Base-by-base conservation (phyloP, 2,329 filamentous ascomycete genomes). In the Lizonia empirigonia region DNA sequence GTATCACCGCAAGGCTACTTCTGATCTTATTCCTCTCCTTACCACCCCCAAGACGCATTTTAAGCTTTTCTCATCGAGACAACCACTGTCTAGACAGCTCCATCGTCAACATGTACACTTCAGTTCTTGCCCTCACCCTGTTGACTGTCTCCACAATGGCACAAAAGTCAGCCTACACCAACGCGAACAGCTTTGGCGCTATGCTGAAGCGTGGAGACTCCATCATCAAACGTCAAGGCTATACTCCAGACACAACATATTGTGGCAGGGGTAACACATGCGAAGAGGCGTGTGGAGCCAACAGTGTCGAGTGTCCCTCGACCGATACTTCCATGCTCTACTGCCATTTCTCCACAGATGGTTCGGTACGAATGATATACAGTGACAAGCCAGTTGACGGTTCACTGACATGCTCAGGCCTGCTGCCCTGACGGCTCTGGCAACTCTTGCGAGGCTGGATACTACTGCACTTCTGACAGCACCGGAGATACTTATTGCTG, bases 401-500 rank as follows among this genome's bases (percentile, higher is more conserved):
- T 38, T 20, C 13, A 38, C 33, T 50, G 12, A 23, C 16, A 4
- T n/a, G 3, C 15, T 15, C 15, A 45, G 74, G 74, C 71, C 32
- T 87, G 84, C 79, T 87, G 84, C 68, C 75, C 77, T 33, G 78
- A 82, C 62, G 75, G 75, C 60, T 77, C 75, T 56, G 84, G 85
- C 74, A 82, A 84, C 71, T 82, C 84, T 24, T 87, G 85, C 69
- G 79, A 83, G 24, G 68, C 73, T 13, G 83, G 82, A 40, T 87
- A 81, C 76, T 87, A 82, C 77, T 87, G 85, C 75, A 79, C 82
- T n/a, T 75, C 79, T 59, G 79, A 85, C 65, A 68, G 71, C 44
- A 62, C 69, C 35, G 70, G 73, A 45, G 73, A 77, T 49, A 85
- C 84, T 26, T 81, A 81, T 76, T 87, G 85, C 77, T 87, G 85